Base-by-base conservation (phyloP, 345 rosid species). In the Leavenworthia alabamica region DNA sequence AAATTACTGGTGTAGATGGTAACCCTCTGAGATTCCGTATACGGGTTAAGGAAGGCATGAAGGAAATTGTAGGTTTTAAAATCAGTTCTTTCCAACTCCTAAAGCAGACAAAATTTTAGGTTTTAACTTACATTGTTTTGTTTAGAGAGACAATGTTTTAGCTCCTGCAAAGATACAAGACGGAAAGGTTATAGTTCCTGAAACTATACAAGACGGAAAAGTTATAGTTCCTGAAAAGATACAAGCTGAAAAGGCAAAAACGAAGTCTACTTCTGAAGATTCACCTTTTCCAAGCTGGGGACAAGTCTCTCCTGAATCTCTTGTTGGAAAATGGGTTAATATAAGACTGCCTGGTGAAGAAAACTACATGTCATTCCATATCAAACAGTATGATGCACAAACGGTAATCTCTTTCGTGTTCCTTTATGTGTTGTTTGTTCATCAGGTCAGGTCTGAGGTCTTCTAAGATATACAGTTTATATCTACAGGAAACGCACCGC, bases 401-500 rank as follows among this genome's bases (percentile, higher is more conserved):
- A 51, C 28, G 47, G 75, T 64, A 57, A 39, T 22, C 17, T 56
- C 60, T 54, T 54, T 54, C 70, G 41, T 29, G 45, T 24, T 35
- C 31, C 39, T 29, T 19, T 37, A 35, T 62, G 43, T 41, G 55
- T 32, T 73, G 35, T 67, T 32, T 73, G 35, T 67, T 29, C 66
- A 42, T 44, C 62, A 52, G 15, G 36, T 52, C 23, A 51, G 24
- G 43, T 66, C 42, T 62, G 63, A 56, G 46, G 40, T 26, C 42
- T 70, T 56, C 64, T 53, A 44, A 59, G 45, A 52, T 8, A 35
- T 20, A 14, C 43, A 23, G 24, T 29, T 54, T 19, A 19, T 9
- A 51, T 62, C 58, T 22, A 41, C 65, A 71, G 75, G 70, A 54
- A 31, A 40, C 28, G 65, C 70, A 71, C 28, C 32, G 17, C 24